Conservation (phyloP, 805 yeast genomes). For the Kazachstania viticola region DNA sequence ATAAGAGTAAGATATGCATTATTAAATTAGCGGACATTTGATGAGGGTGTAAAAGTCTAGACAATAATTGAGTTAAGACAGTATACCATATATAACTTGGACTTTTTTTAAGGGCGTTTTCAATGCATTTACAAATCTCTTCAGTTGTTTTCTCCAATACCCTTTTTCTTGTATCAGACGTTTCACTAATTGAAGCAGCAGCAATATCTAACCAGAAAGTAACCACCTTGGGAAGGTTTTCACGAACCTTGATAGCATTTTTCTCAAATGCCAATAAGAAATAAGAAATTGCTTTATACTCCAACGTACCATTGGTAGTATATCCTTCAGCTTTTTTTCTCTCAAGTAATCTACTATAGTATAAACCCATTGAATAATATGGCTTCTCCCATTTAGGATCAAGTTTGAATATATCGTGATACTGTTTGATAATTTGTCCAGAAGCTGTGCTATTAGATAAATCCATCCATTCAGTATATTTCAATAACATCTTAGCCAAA, state of each 20-base stretch:
- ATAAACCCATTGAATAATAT: slow-evolving; percentile 67
- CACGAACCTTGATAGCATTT: slow-evolving; percentile 54
- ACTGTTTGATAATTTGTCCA: slow-evolving; percentile 58
- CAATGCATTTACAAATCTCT: slow-evolving; percentile 38
- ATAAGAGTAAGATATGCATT: slow-evolving; percentile 41
- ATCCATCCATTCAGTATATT: slow-evolving; percentile 83
- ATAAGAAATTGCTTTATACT: slow-evolving; percentile 21
- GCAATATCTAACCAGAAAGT: slow-evolving; percentile 85
- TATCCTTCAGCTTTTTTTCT: slow-evolving; percentile 38
- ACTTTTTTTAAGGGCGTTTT: slow-evolving; percentile 32
- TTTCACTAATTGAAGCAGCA: slow-evolving; percentile 17
- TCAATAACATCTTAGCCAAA: slow-evolving; percentile 42
- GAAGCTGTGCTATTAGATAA: slow-evolving; percentile 74
- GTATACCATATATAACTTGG: slow-evolving; percentile 64
- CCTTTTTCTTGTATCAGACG: slow-evolving; percentile 19
- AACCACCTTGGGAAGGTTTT: slow-evolving; percentile 79
- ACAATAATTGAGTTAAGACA: slow-evolving; percentile 74
- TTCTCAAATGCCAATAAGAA: slow-evolving; percentile 23
- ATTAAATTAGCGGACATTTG: slow-evolving; percentile 44
- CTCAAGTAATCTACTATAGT: slow-evolving; percentile 66
- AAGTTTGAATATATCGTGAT: slow-evolving; percentile 42
- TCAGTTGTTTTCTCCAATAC: slow-evolving; percentile 28
- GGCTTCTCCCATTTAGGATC: slow-evolving; percentile 65
- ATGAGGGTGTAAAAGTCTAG: slow-evolving; percentile 62
- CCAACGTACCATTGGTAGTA: slow-evolving; percentile 19